Percentiles rank a stretch among this genome's conserved stretches.
phyloP scores from a whole-genome alignment of 2,329 filamentous ascomycete genomes.

The Macroventuria anomochaeta region DNA sequence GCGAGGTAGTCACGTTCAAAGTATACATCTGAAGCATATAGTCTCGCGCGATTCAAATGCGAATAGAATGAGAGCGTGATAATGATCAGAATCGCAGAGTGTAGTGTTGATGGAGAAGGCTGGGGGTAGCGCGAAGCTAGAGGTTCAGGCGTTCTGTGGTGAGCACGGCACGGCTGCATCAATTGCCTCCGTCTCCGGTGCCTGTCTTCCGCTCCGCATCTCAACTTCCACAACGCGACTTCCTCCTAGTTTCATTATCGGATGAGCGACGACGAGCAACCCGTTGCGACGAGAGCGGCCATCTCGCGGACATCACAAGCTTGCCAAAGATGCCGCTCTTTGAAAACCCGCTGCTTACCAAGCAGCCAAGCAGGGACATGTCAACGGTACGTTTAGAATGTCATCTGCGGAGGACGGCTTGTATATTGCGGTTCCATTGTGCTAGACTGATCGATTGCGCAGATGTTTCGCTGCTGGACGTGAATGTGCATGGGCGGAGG shows the following conservation, averaged over 20 bases:
- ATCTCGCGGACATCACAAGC: constrained; percentile 37
- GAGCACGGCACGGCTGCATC: constrained; percentile 7
- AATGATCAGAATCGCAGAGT: not conserved
- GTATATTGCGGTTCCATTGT: not conserved
- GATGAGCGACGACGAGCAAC: constrained; percentile 37
- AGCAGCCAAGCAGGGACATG: constrained; percentile 38
- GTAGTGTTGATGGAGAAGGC: not conserved
- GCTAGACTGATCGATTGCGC: not conserved
- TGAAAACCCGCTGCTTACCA: constrained; percentile 45
- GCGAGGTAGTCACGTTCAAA: no score
- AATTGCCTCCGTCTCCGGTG: constrained; percentile 1
- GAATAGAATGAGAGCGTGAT: not conserved
- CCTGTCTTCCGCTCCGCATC: not conserved
- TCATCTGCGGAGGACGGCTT: not conserved
- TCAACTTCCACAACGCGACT: not conserved
- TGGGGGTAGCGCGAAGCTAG: not conserved
- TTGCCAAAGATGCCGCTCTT: constrained; percentile 42
- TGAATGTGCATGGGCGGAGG: constrained; percentile 44
- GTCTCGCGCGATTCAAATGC: not conserved
- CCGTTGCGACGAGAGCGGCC: constrained; percentile 19
- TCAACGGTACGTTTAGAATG: constrained; percentile 32
- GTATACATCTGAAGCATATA: not conserved
- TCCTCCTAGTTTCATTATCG: not conserved
- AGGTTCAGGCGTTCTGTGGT: not conserved
- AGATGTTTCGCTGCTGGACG: constrained; percentile 37